Evolutionary conservation across 768 basidiomycete species (phyloP), one percentile per base, ranked within the genome.

Genomic region (Lactarius indigo): DNA sequence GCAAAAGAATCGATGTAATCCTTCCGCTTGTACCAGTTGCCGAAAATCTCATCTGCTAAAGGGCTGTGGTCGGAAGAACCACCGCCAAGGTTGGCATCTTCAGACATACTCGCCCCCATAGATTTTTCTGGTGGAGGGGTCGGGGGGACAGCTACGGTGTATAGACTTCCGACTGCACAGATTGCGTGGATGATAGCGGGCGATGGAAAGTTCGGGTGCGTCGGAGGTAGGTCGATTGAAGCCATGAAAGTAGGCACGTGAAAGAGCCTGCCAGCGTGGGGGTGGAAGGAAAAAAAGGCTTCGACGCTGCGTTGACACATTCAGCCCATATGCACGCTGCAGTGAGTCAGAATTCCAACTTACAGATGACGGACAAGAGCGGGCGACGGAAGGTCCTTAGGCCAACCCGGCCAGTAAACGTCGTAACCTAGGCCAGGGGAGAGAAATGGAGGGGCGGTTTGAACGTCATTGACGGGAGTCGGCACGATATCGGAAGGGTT

Each of bases 181-280:
- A 96, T 90, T n/a, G 91, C 91, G 73, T 96, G 93, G 0, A 96
- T 82, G 47, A 94, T 76, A 10, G 88, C 82, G 7, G 83, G 74
- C 37, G 83, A 81, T 9, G 94, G 94, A 72, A 93, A 96, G 64
- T 87, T 85, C 5, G 86, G 83, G 69, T 92, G 88, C 28, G 79
- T 82, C 0, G 89, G 88, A 1, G 89, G 84, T 5, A 91, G 77
- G 0, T 83, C 77, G 50, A 94, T 81, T 1, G 85, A 80, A 13
- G 83, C 77, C 75, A 91, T 79, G 71, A 95, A 91, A 31, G 81
- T 85, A 0, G 85, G 75, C 3, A 77, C 79, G 76, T 93, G 90
- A 66, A 96, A 81, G 31, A 94, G 78, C 41, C 88, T 85, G 65
- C 82, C 80, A 3, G 90, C 86, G 69, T 90, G 87, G 15, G 91